phyloP scores from a whole-genome alignment of 2,329 filamentous ascomycete genomes.

The Ceratocystis papillata region DNA sequence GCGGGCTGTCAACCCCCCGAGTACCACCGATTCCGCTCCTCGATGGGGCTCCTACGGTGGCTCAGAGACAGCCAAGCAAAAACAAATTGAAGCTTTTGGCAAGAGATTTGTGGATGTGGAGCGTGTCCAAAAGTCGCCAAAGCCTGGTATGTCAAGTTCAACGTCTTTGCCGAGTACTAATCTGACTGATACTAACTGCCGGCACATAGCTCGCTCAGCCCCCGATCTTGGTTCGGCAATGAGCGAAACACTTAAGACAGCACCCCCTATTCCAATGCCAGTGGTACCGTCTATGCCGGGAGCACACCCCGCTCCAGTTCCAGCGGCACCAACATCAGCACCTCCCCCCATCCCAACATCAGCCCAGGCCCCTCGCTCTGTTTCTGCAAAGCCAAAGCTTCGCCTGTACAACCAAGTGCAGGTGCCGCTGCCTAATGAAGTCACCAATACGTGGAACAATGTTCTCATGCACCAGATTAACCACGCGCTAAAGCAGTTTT shows the following conservation, averaged over 20 bases:
- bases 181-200: slow-evolving; percentile 1
- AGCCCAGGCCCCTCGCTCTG: background rate
- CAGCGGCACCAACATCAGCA: background rate
- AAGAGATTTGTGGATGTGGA: background rate
- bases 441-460: slow-evolving; percentile 61
- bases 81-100: slow-evolving; percentile 24
- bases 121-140: slow-evolving; percentile 8
- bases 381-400: slow-evolving; percentile 34
- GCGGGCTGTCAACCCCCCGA: slow-evolving; percentile 7
- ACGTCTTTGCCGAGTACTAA: background rate
- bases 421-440: slow-evolving; percentile 46
- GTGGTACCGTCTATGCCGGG: background rate
- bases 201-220: slow-evolving; percentile 14
- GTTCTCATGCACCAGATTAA: slow-evolving; percentile 64
- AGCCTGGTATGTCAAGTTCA: slow-evolving; percentile 12
- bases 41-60: slow-evolving; percentile 17
- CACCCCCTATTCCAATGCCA: background rate
- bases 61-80: slow-evolving; percentile 17
- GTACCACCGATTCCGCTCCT: background rate
- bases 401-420: slow-evolving; percentile 52
- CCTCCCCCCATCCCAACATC: background rate
- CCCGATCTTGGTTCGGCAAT: background rate
- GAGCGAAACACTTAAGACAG: background rate
- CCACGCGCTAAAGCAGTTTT: slow-evolving; percentile 56
- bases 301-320: background rate